Conservation (phyloP, 1,284 basidiomycete species). For the Leccinum pseudoinsigne region DNA sequence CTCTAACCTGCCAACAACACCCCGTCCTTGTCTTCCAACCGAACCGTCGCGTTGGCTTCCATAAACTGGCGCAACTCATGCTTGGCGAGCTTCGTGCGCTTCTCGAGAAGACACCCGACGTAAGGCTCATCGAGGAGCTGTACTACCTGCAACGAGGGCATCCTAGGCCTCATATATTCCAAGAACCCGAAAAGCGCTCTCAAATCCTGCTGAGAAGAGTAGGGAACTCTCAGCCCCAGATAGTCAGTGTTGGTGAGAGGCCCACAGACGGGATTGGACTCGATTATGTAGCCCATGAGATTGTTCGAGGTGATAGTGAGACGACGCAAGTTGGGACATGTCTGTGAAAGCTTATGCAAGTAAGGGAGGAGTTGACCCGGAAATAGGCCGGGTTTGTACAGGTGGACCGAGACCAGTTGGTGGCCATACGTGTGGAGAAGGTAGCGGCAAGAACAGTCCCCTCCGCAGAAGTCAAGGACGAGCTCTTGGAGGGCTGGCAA, state of each 20-base stretch:
- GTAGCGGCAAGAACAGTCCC: too few relatives aligned
- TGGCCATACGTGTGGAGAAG: too few relatives aligned
- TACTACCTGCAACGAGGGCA: conserved; percentile 26
- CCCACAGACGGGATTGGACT: conserved; percentile 9
- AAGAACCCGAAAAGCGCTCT: conserved; percentile 16
- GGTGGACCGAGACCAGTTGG: neutral
- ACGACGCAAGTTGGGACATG: conserved; percentile 19
- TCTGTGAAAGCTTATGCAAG: conserved; percentile 1
- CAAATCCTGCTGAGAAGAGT: conserved; percentile 4
- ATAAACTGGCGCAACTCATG: conserved; percentile 10
- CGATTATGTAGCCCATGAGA: conserved; percentile 1
- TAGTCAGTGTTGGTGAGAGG: conserved; percentile 12
- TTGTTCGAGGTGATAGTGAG: conserved; percentile 9
- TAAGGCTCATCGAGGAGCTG: conserved; percentile 23
- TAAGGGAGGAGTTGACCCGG: neutral
- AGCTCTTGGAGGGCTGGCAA: too few relatives aligned
- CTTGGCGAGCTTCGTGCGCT: conserved; percentile 15
- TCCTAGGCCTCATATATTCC: conserved; percentile 8
- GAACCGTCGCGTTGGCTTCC: conserved; percentile 9
- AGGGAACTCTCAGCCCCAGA: conserved; percentile 16
- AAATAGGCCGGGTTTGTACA: too few relatives aligned
- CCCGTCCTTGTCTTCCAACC: conserved; percentile 29
- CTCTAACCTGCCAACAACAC: conserved; percentile 23
- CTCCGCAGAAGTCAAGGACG: too few relatives aligned
- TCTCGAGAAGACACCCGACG: conserved; percentile 19